Evolutionary conservation across 139 green algal genomes (phyloP), one percentile per base, ranked within the genome.

Genomic region (Limnomonas spitsbergensis): DNA sequence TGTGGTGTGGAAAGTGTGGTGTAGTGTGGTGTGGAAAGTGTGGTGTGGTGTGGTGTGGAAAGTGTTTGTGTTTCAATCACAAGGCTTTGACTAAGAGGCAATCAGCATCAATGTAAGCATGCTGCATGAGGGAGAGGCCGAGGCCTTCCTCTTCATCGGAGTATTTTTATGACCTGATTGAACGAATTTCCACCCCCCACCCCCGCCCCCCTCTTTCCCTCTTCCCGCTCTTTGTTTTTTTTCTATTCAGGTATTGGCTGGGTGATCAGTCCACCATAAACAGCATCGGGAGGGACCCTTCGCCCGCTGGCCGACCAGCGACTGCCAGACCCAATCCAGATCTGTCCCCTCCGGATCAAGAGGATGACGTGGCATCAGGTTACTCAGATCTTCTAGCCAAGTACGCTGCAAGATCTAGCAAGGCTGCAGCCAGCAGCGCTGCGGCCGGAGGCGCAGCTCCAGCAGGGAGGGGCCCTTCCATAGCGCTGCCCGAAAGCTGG

Each of bases 201-300:
- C n/a, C n/a, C n/a, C n/a, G n/a, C n/a, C n/a, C n/a, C n/a, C n/a
- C n/a, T n/a, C n/a, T n/a, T n/a, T n/a, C n/a, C n/a, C n/a, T n/a
- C n/a, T n/a, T n/a, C n/a, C n/a, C n/a, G n/a, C n/a, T n/a, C n/a
- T n/a, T n/a, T n/a, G n/a, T n/a, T n/a, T n/a, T n/a, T n/a, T 38
- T 67, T 35, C 69, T 70, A n/a, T 53, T 54, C 27, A 71, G 26
- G 4, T 82, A 82, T 54, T 82, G 78, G 78, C 53, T 82, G 53
- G 69, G 47, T 35, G 38, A 53, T 27, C 68, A 38, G 14, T 29
- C 77, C 68, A 72, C 47, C 68, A 73, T n/a, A 69, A 38, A 38
- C 69, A 78, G 69, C 70, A 70, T 6, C 68, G 71, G 69, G 68
- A 82, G 69, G 35, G 76, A 38, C 69, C 7, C 61, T 52, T 6